These are phyloP conservation scores for Lentithecium fluviatile DNA, from an alignment of 495 filamentous ascomycete genomes.

Conservation along the genomic window DNA sequence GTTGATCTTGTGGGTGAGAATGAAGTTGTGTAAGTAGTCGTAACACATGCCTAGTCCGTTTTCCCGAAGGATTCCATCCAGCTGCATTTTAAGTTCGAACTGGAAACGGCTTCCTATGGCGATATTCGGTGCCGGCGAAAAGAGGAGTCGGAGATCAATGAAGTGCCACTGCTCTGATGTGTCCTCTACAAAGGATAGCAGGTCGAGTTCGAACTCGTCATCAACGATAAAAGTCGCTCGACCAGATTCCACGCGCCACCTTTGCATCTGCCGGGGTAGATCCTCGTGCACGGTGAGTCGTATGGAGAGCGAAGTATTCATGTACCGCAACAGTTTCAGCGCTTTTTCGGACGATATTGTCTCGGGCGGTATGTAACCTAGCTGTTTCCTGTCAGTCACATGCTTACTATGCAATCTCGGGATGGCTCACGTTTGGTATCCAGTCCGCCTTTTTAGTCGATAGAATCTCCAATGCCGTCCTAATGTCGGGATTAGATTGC, in stretches of 20 bases:
- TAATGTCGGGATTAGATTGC: conserved; percentile 83
- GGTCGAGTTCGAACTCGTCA: conserved; percentile 88
- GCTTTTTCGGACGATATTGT: conserved; percentile 64
- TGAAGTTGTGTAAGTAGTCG: conserved; percentile 77
- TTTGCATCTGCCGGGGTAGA: conserved; percentile 67
- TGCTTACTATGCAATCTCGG: conserved; percentile 4
- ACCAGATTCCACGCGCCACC: conserved; percentile 73
- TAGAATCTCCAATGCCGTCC: conserved; percentile 81
- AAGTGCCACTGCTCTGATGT: conserved; percentile 81
- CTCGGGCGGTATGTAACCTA: conserved; percentile 76
- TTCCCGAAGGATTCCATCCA: conserved; percentile 64
- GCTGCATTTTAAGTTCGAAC: conserved; percentile 62
- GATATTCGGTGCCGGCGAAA: conserved; percentile 62
- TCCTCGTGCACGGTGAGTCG: conserved; percentile 74
- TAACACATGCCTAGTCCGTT: conserved; percentile 76
- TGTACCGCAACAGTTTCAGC: conserved; percentile 66
- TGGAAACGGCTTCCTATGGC: conserved; percentile 47
- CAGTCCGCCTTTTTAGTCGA: conserved; percentile 69
- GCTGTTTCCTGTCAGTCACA: conserved; percentile 42
- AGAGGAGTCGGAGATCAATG: conserved; percentile 84
- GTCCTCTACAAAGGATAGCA: conserved; percentile 81
- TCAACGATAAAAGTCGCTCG: conserved; percentile 80
- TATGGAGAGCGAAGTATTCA: conserved; percentile 78
- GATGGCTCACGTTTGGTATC: conserved; percentile 69
- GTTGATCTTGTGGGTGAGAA: conserved; percentile 82